These are phyloP conservation scores for Kuraishia hungarica DNA, from an alignment of 805 yeast genomes.

Conservation along the genomic window DNA sequence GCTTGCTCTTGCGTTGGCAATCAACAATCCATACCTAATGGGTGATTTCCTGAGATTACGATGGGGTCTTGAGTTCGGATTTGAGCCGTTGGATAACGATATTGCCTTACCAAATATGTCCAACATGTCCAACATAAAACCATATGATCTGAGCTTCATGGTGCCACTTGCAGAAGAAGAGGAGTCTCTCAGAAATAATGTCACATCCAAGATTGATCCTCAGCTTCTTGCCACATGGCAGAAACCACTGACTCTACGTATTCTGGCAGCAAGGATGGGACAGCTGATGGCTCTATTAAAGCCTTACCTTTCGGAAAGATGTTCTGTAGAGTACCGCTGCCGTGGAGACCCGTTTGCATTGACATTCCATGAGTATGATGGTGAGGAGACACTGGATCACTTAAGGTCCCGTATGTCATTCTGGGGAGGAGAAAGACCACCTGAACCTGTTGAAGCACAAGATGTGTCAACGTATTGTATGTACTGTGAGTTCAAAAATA, in stretches of 20 bases:
- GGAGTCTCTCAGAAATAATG: constrained; percentile 11
- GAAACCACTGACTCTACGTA: constrained; percentile 44
- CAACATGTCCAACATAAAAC: constrained; percentile 8
- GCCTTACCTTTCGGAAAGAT: constrained; percentile 25
- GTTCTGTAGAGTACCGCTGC: constrained; percentile 46
- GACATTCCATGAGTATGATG: constrained; percentile 28
- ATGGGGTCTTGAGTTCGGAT: constrained; percentile 35
- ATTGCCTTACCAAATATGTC: not conserved
- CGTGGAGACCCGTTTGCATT: constrained; percentile 32
- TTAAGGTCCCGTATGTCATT: constrained; percentile 30
- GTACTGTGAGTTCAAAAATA: constrained; percentile 41
- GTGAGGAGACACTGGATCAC: constrained; percentile 17
- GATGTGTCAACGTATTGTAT: constrained; percentile 36
- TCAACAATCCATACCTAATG: constrained; percentile 25
- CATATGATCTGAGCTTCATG: constrained; percentile 6
- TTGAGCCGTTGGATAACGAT: constrained; percentile 27
- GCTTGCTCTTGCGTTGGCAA: constrained; percentile 27
- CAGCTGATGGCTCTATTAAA: constrained; percentile 32
- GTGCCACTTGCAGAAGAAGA: constrained; percentile 6
- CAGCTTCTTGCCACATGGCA: constrained; percentile 37
- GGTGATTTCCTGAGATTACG: constrained; percentile 37
- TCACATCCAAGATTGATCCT: constrained; percentile 4
- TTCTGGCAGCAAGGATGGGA: constrained; percentile 45
- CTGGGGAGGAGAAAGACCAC: constrained; percentile 54
- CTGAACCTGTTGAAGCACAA: constrained; percentile 31